phyloP scores from a whole-genome alignment of 305 asterid genomes.

The Galium porrigens region DNA sequence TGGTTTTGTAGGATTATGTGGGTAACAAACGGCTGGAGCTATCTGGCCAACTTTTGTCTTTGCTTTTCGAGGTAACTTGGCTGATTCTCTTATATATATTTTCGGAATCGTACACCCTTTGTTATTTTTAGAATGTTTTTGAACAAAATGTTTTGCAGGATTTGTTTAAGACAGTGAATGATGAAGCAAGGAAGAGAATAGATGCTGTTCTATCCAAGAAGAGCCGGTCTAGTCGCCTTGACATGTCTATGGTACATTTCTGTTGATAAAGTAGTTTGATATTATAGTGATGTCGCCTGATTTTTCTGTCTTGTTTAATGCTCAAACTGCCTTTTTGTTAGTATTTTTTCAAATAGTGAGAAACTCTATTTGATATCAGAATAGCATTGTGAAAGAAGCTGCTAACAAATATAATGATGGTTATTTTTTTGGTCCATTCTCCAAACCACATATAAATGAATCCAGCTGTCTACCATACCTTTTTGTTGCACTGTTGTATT shows the following conservation, averaged over 20 bases:
- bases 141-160: conserved; percentile 36
- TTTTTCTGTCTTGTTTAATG: background rate
- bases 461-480: background rate
- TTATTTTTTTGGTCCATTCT: too few species aligned
- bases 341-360: background rate
- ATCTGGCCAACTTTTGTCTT: conserved; percentile 69
- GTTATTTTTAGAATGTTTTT: background rate
- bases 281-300: background rate
- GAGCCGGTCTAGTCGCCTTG: conserved; percentile 41
- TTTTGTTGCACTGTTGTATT: conserved; percentile 1
- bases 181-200: conserved; percentile 28
- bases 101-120: background rate
- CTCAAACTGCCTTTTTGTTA: conserved; percentile 5
- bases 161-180: conserved; percentile 79
- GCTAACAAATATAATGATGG: background rate
- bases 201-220: conserved; percentile 33
- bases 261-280: conserved; percentile 9
- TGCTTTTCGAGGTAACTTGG: conserved; percentile 75
- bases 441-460: background rate
- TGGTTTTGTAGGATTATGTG: conserved; percentile 54
- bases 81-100: conserved; percentile 12
- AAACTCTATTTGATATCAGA: background rate
- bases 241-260: conserved; percentile 50
- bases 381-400: background rate
- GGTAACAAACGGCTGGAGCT: conserved; percentile 94